Evolutionary conservation across 2,329 filamentous ascomycete species (phyloP).

Genomic region (Ilyonectria sp.): DNA sequence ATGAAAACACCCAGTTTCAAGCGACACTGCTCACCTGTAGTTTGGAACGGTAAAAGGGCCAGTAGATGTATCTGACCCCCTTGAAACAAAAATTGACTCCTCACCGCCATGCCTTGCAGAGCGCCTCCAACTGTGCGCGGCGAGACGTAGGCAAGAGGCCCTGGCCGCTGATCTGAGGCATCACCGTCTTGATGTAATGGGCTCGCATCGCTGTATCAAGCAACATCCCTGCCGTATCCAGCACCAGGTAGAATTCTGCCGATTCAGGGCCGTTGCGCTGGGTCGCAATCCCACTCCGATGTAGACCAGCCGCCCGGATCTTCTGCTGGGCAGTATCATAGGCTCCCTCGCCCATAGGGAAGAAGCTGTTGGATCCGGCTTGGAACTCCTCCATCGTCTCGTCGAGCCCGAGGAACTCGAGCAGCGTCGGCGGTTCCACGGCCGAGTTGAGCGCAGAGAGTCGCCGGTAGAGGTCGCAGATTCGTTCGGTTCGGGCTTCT

Average conservation of each 20-base stretch:
- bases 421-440: neutral
- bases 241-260: neutral
- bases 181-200: neutral
- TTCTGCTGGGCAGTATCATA: neutral
- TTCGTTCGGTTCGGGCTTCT: neutral
- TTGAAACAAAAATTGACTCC: neutral
- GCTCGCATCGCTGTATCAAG: neutral
- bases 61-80: neutral
- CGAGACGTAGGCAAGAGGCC: neutral
- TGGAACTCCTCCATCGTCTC: neutral
- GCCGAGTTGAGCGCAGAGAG: neutral
- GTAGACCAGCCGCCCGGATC: neutral
- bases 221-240: neutral
- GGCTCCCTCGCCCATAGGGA: neutral
- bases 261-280: neutral
- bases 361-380: neutral
- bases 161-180: neutral
- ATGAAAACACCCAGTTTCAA: no score
- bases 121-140: neutral
- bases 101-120: neutral
- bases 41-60: no score
- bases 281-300: neutral
- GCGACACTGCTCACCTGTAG: no score
- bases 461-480: neutral
- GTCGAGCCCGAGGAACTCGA: neutral